phyloP scores from a whole-genome alignment of 2,329 filamentous ascomycete genomes.

The Orbilia blumenaviensis region DNA sequence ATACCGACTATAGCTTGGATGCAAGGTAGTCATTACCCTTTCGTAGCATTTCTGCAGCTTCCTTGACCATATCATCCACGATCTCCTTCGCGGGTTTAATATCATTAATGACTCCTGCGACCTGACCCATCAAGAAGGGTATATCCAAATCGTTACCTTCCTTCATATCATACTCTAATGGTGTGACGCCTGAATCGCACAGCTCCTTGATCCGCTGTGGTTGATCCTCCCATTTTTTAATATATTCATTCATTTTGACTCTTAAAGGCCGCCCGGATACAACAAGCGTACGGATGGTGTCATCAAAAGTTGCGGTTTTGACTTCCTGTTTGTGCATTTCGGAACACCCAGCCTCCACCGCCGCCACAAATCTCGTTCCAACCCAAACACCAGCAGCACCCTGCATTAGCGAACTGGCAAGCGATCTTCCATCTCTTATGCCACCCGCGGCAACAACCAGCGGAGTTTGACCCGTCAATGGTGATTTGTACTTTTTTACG shows the following conservation, averaged over 20 bases:
- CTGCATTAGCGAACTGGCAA: slow-evolving; percentile 85
- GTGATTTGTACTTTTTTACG: slow-evolving; percentile 75
- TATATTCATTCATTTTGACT: slow-evolving; percentile 83
- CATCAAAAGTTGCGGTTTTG: slow-evolving; percentile 78
- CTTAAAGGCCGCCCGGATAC: slow-evolving; percentile 82
- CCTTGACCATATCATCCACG: slow-evolving; percentile 86
- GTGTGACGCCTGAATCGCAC: slow-evolving; percentile 79
- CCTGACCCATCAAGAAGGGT: slow-evolving; percentile 93
- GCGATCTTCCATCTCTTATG: slow-evolving; percentile 79
- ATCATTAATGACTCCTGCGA: slow-evolving; percentile 78
- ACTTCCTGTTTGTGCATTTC: slow-evolving; percentile 85
- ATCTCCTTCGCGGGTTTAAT: slow-evolving; percentile 85
- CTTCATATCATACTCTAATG: slow-evolving; percentile 83
- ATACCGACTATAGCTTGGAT: slow-evolving; percentile 19
- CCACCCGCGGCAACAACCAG: slow-evolving; percentile 90
- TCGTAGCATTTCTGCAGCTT: slow-evolving; percentile 73
- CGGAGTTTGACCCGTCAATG: slow-evolving; percentile 74
- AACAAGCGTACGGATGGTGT: slow-evolving; percentile 83
- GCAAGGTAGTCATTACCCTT: slow-evolving; percentile 44
- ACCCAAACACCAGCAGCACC: slow-evolving; percentile 93
- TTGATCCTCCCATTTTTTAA: slow-evolving; percentile 79
- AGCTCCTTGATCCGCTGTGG: slow-evolving; percentile 79
- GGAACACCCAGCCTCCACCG: slow-evolving; percentile 80
- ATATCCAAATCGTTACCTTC: slow-evolving; percentile 82
- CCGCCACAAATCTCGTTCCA: slow-evolving; percentile 89